These are phyloP conservation scores for Candida awuae DNA, from an alignment of 805 yeast genomes.

Conservation along the genomic window DNA sequence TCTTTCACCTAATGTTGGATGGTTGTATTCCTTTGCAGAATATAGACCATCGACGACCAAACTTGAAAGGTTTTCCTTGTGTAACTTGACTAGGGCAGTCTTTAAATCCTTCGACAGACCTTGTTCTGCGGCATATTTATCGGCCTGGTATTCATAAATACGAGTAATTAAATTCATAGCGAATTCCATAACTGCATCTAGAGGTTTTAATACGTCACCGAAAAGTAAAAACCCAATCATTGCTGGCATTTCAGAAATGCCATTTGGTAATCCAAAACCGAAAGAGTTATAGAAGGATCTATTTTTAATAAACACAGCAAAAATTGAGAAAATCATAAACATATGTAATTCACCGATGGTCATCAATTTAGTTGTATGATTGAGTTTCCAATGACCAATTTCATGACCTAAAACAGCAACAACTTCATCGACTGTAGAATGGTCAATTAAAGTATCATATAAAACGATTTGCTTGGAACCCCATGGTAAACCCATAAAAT, in stretches of 20 bases:
- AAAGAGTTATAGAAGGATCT: constrained; percentile 67
- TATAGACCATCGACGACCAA: constrained; percentile 85
- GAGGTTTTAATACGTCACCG: constrained; percentile 68
- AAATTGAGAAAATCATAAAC: constrained; percentile 58
- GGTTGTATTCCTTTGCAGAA: constrained; percentile 83
- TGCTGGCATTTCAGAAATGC: constrained; percentile 50
- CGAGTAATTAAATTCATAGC: constrained; percentile 65
- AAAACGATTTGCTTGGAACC: constrained; percentile 85
- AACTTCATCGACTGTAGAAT: constrained; percentile 68
- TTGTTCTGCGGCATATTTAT: constrained; percentile 66
- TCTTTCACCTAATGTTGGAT: constrained; percentile 89
- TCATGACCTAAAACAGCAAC: constrained; percentile 98
- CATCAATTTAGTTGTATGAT: constrained; percentile 77
- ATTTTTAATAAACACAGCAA: constrained; percentile 76
- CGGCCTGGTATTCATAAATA: constrained; percentile 91
- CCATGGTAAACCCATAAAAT: constrained; percentile 95
- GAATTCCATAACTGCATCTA: constrained; percentile 63
- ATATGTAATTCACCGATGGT: constrained; percentile 56
- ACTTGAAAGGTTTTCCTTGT: constrained; percentile 74
- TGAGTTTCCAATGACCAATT: constrained; percentile 94
- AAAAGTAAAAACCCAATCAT: constrained; percentile 77
- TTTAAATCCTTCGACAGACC: constrained; percentile 67
- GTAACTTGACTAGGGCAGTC: constrained; percentile 64
- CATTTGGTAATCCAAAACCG: constrained; percentile 45
- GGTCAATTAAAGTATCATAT: constrained; percentile 82